A percentile compares a stretch with the other conserved stretches of the same genome.
These are phyloP conservation scores for Tulasnella calospora DNA, from an alignment of 768 basidiomycete genomes.

Conservation along the genomic window DNA sequence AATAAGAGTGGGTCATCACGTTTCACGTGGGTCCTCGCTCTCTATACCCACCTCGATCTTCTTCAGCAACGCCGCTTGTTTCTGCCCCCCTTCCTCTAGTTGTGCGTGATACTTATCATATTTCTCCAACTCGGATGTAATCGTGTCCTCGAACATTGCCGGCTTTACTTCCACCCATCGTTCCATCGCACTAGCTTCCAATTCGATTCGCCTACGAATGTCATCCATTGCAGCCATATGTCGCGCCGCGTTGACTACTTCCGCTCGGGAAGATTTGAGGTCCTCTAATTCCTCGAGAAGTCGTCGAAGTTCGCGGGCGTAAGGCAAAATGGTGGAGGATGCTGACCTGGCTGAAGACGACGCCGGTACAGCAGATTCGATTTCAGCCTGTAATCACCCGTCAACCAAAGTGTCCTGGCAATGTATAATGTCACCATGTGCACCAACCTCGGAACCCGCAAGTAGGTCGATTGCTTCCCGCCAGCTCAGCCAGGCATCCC, in stretches of 20 bases:
- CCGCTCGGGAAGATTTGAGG: slow-evolving; percentile 53
- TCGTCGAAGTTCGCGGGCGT: slow-evolving; percentile 45
- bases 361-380: slow-evolving; percentile 25
- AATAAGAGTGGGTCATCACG: neutral
- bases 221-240: slow-evolving; percentile 64
- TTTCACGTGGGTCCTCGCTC: neutral
- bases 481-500: slow-evolving; percentile 87
- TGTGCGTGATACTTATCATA: slow-evolving; percentile 61
- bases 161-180: slow-evolving; percentile 67
- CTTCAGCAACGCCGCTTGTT: slow-evolving; percentile 61
- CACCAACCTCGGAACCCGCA: slow-evolving; percentile 53
- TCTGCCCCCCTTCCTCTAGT: slow-evolving; percentile 53
- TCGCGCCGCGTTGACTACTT: slow-evolving; percentile 61
- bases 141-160: slow-evolving; percentile 81
- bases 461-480: slow-evolving; percentile 64
- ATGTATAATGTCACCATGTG: neutral
- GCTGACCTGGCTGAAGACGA: slow-evolving; percentile 33
- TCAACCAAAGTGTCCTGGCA: neutral
- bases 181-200: slow-evolving; percentile 61
- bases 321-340: slow-evolving; percentile 41
- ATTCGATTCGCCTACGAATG: slow-evolving; percentile 61
- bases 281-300: slow-evolving; percentile 78
- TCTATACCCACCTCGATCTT: slow-evolving; percentile 56
- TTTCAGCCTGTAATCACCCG: slow-evolving; percentile 9
- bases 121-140: slow-evolving; percentile 72